Percentiles rank a stretch among this genome's conserved stretches.
These are phyloP conservation scores for Sphagnum fallax DNA, from an alignment of 228 moss, liverwort and hornwort genomes.

Conservation along the genomic window DNA sequence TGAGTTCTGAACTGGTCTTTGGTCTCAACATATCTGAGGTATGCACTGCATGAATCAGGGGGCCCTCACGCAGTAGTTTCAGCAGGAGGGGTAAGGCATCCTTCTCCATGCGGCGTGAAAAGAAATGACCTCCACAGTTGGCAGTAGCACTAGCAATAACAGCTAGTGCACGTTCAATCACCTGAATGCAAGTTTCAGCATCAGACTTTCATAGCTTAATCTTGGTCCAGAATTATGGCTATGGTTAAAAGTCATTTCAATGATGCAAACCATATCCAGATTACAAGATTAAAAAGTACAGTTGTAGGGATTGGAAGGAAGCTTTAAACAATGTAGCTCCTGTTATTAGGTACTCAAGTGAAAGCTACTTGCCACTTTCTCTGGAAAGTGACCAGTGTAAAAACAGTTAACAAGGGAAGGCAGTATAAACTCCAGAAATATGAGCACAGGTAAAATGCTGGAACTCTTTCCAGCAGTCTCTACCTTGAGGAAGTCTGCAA, in stretches of 20 bases:
- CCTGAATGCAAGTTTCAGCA: conserved; percentile 28
- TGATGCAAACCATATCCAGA: no score
- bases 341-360: no score
- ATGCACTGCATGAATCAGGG: conserved; percentile 23
- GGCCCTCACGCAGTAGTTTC: conserved; percentile 65
- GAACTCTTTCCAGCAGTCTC: not conserved
- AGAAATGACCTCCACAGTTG: conserved; percentile 84
- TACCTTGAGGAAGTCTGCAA: not conserved
- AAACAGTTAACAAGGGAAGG: no score
- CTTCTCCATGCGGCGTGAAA: conserved; percentile 75
- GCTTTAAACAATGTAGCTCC: no score
- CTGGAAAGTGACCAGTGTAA: no score
- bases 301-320: no score
- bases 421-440: no score
- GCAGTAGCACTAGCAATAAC: conserved; percentile 50
- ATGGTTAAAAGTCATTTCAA: no score
- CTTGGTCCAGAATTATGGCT: no score
- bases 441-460: no score
- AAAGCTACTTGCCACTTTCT: no score
- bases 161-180: conserved; percentile 54
- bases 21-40: conserved; percentile 34
- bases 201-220: not conserved
- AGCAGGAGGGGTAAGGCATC: conserved; percentile 75
- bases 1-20: conserved; percentile 50
- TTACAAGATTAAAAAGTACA: no score